Evolutionary conservation across 1,284 basidiomycete species (phyloP).

Genomic region (Thelephora terrestris): DNA sequence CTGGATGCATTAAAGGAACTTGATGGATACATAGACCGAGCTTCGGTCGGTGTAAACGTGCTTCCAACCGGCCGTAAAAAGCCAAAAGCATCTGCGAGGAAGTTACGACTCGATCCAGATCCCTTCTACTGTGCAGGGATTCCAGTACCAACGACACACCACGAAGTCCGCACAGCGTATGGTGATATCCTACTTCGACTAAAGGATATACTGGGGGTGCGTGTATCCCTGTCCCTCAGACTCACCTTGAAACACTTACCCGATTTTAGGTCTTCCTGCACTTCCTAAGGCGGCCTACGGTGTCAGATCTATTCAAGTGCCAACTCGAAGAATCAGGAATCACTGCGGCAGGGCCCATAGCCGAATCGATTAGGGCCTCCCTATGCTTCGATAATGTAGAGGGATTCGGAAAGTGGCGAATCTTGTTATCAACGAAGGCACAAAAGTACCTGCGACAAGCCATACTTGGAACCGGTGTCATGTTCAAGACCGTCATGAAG

Average conservation of each 20-base stretch:
- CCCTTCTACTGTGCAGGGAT: constrained; percentile 19
- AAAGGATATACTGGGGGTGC: constrained; percentile 22
- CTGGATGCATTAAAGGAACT: too few relatives aligned
- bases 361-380: constrained; percentile 39
- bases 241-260: not conserved
- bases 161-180: constrained; percentile 14
- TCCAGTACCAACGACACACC: constrained; percentile 17
- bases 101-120: constrained; percentile 13
- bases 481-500: constrained; percentile 40
- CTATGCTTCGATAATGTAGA: constrained; percentile 41
- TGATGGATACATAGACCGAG: too few relatives aligned
- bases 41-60: too few relatives aligned
- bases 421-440: constrained; percentile 37
- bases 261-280: constrained; percentile 14
- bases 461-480: constrained; percentile 29
- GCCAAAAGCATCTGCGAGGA: not conserved
- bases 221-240: not conserved
- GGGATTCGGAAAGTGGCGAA: constrained; percentile 44
- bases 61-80: too few relatives aligned
- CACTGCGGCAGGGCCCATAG: constrained; percentile 25
- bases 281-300: constrained; percentile 12
- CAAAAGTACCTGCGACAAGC: constrained; percentile 32
- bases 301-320: constrained; percentile 11
- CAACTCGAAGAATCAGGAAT: constrained; percentile 5
- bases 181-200: constrained; percentile 15